A percentile compares a stretch with the other conserved stretches of the same genome.
Conservation (phyloP, 2,329 filamentous ascomycete genomes). For the Hymenoscyphus linearis region DNA sequence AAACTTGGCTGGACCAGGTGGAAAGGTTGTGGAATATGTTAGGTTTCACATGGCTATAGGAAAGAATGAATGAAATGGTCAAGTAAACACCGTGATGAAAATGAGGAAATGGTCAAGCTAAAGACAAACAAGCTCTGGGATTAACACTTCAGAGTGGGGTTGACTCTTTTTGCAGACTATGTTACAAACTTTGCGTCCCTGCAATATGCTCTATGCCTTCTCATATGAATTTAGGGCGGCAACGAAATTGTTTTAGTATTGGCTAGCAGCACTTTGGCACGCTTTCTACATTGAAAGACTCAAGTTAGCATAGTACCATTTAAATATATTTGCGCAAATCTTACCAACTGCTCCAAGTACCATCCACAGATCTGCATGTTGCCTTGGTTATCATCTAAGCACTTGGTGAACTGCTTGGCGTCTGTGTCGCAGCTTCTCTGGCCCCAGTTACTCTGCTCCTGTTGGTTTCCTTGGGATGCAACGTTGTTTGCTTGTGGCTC, state of each 20-base stretch:
- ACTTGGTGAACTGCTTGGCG: slow-evolving; percentile 82
- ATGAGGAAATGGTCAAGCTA: neutral
- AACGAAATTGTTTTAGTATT: slow-evolving; percentile 47
- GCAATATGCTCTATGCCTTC: slow-evolving; percentile 7
- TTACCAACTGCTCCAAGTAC: slow-evolving; percentile 89
- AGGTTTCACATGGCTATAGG: slow-evolving; percentile 18
- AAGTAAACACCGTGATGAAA: neutral
- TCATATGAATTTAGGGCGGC: neutral
- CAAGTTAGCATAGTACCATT: slow-evolving; percentile 27
- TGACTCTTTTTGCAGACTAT: slow-evolving; percentile 1
- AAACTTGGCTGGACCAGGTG: slow-evolving; percentile 12
- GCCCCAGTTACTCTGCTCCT: slow-evolving; percentile 49
- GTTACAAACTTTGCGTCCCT: neutral
- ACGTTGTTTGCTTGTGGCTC: slow-evolving; percentile 43
- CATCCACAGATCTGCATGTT: slow-evolving; percentile 95
- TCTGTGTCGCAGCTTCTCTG: slow-evolving; percentile 71
- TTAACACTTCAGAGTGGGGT: neutral
- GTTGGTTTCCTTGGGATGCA: slow-evolving; percentile 44
- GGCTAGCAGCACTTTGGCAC: slow-evolving; percentile 71
- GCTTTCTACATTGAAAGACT: slow-evolving; percentile 54
- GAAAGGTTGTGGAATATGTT: slow-evolving; percentile 10
- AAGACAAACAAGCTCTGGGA: neutral
- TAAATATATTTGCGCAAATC: slow-evolving; percentile 13
- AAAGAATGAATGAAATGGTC: slow-evolving; percentile 4
- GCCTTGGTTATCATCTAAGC: slow-evolving; percentile 91